A percentile compares a stretch with the other conserved stretches of the same genome.
These are phyloP conservation scores for Coemansia sp. DNA, from an alignment of 371 early-diverging fungal species.

Conservation along the genomic window DNA sequence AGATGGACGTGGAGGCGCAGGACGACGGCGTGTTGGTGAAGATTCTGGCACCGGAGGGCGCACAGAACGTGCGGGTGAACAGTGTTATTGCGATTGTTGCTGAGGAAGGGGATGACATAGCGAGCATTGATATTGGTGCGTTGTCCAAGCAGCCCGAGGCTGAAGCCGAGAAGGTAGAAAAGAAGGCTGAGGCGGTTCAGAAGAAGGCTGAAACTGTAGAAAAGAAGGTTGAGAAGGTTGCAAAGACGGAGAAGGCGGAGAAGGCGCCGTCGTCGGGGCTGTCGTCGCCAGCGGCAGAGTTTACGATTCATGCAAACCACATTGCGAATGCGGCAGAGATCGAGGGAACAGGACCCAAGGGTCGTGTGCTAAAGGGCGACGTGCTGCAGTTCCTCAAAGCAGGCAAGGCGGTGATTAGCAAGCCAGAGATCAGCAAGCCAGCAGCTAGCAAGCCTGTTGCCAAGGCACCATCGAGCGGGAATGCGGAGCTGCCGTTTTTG, in stretches of 20 bases:
- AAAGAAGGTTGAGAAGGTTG: conserved; percentile 24
- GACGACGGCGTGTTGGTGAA: conserved; percentile 94
- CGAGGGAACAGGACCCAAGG: conserved; percentile 82
- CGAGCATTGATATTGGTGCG: conserved; percentile 61
- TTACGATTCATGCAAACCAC: conserved; percentile 56
- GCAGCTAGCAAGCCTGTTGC: conserved; percentile 1
- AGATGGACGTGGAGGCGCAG: conserved; percentile 94
- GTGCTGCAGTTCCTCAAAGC: conserved; percentile 67
- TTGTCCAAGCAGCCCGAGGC: conserved; percentile 28
- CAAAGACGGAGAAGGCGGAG: conserved; percentile 3
- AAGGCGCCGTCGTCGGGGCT: conserved; percentile 46
- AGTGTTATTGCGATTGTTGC: conserved; percentile 80
- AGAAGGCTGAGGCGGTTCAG: conserved; percentile 9
- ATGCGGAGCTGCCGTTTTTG: conserved; percentile 36
- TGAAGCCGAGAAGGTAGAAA: not conserved
- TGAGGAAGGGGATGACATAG: conserved; percentile 86
- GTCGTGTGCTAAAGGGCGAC: conserved; percentile 89
- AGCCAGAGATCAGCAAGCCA: not conserved
- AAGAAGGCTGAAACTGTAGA: not conserved
- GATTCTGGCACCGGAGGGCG: conserved; percentile 68
- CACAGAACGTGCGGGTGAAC: conserved; percentile 63
- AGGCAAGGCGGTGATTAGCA: conserved; percentile 14
- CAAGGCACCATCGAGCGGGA: conserved; percentile 8
- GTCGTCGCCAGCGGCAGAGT: conserved; percentile 70
- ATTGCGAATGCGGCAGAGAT: conserved; percentile 60